A percentile compares a stretch with the other conserved stretches of the same genome.
These are phyloP conservation scores for Clonostachys rosea DNA, from an alignment of 2,329 filamentous ascomycete species.

Conservation along the genomic window DNA sequence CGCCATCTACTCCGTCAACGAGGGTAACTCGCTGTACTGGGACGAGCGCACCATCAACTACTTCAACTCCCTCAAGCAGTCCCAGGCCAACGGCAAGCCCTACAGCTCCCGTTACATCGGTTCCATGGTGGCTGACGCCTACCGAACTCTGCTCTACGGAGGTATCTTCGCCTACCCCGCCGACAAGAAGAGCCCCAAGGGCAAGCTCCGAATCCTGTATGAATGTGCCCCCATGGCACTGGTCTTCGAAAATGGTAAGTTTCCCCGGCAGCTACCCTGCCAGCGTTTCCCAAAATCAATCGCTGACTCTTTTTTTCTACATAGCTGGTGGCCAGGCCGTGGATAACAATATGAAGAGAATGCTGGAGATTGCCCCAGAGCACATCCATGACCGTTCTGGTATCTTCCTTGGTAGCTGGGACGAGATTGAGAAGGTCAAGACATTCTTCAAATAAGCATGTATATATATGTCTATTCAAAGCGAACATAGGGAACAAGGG, in stretches of 20 bases:
- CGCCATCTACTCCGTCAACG: slow-evolving; percentile 95
- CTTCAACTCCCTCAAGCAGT: slow-evolving; percentile 84
- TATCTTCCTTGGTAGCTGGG: slow-evolving; percentile 92
- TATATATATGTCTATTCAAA: too few relatives aligned
- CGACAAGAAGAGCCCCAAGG: slow-evolving; percentile 97
- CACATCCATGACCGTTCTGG: slow-evolving; percentile 93
- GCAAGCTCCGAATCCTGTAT: slow-evolving; percentile 94
- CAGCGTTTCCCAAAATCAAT: background rate
- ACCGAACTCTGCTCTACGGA: slow-evolving; percentile 90
- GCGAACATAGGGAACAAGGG: too few relatives aligned
- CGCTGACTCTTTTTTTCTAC: slow-evolving; percentile 4
- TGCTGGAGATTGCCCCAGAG: slow-evolving; percentile 85
- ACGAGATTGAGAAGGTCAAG: slow-evolving; percentile 96
- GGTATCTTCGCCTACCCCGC: slow-evolving; percentile 97
- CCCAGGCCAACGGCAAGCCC: slow-evolving; percentile 71
- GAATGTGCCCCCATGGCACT: slow-evolving; percentile 99
- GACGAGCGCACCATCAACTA: slow-evolving; percentile 81
- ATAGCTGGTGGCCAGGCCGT: slow-evolving; percentile 87
- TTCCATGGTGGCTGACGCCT: slow-evolving; percentile 97
- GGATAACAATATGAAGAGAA: slow-evolving; percentile 84
- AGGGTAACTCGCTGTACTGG: slow-evolving; percentile 98
- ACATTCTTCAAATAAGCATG: slow-evolving; percentile 54
- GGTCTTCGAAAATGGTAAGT: slow-evolving; percentile 94
- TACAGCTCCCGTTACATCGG: slow-evolving; percentile 96
- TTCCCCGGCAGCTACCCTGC: background rate